Evolutionary conservation across 129 eudicot genomes (phyloP), one percentile per base, ranked within the genome.

Genomic region (Tagetes erecta): DNA sequence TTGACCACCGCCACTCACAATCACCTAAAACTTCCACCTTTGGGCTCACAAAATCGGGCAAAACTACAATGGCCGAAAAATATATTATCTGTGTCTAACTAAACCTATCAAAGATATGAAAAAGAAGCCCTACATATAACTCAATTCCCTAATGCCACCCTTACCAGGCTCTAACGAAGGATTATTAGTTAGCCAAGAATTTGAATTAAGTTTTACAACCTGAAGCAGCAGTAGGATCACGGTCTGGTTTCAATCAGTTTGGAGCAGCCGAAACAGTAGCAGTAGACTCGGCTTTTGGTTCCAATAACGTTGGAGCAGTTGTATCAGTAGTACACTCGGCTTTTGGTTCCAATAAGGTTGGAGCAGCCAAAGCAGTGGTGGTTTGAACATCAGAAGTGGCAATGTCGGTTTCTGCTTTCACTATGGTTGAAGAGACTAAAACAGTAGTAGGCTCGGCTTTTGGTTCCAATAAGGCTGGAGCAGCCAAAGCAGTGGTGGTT

Each of bases 1-100:
- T 20, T 62, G 68, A 13, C 49, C 38, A 33, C 41, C 49, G 30
- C 53, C 42, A 34, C 20, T 2, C 36, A 12, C 13, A n/a, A 67
- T 31, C 55, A 53, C 59, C 74, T 7, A 67, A 49, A 41, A 20
- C 58, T 70, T 47, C 45, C 20, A 14, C 37, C 70, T 46, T 60
- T 37, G 36, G 30, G 68, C 75, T 68, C 80, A 49, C 75, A 69
- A 70, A 37, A 64, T 62, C 72, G 39, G 50, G 67, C 31, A 71
- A 41, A 71, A 64, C 12, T 63, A 72, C 33, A 41, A 31, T 5
- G 44, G 53, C 47, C 39, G 11, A 62, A 70, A 27, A 30, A 49
- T 57, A 47, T 20, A 70, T 42, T 60, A 60, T 62, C 76, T 77
- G 69, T 60, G 38, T 50, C 65, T 62, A 70, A n/a, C 20, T 70